phyloP scores from a whole-genome alignment of 78 protist genomes.

The Pelomyxa schiedti region DNA sequence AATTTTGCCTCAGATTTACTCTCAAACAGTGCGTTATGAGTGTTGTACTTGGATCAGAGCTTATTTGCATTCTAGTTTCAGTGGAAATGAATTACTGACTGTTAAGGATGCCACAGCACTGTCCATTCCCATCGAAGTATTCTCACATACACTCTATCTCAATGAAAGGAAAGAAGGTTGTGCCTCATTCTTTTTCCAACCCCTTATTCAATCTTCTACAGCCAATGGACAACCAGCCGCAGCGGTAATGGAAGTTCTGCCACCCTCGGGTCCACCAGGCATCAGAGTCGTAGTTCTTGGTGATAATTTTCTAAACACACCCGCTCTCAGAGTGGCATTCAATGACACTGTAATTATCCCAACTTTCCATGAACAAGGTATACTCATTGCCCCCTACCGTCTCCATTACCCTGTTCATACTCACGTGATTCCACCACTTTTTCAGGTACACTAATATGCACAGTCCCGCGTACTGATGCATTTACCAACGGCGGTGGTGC shows the following conservation, averaged over 20 bases:
- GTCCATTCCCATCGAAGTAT: conserved; percentile 58
- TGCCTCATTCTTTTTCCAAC: not conserved
- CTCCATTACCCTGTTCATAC: too few species aligned
- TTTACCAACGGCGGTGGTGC: too few species aligned
- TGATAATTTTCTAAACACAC: conserved; percentile 29
- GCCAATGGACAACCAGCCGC: conserved; percentile 47
- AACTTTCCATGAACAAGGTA: conserved; percentile 43
- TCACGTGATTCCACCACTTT: too few species aligned
- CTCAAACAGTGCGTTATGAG: conserved; percentile 26
- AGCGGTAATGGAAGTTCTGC: conserved; percentile 36
- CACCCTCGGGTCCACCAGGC: conserved; percentile 23
- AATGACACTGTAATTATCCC: not conserved
- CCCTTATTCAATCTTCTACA: not conserved
- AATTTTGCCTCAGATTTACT: conserved; percentile 37
- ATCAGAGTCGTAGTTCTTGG: conserved; percentile 50
- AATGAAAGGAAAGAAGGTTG: conserved; percentile 42
- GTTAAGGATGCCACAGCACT: conserved; percentile 35
- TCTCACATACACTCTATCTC: conserved; percentile 55
- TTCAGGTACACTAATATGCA: too few species aligned
- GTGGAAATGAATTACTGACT: conserved; percentile 32
- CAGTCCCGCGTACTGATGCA: too few species aligned
- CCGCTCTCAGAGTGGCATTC: conserved; percentile 22
- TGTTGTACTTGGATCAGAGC: not conserved
- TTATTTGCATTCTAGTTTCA: conserved; percentile 15
- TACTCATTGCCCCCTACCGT: too few species aligned